Conservation (phyloP, 768 basidiomycete genomes). For the Lepiota subincarnata region DNA sequence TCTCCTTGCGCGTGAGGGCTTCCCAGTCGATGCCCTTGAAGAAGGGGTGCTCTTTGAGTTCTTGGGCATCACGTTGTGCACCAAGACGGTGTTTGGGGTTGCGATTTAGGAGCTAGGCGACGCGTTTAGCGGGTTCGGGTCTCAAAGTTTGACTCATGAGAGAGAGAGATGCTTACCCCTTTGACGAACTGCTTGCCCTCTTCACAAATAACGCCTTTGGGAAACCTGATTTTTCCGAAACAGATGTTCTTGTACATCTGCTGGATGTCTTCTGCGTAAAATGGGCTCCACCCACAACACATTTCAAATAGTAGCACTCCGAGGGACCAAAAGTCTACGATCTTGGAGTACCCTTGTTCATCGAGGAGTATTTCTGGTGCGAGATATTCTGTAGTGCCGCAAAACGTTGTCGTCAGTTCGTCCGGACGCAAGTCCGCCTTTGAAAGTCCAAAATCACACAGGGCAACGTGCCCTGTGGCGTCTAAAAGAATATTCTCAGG, state of each 20-base stretch:
- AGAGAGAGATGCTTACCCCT: slow-evolving; percentile 74
- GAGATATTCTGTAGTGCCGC: slow-evolving; percentile 97
- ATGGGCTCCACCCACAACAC: slow-evolving; percentile 99
- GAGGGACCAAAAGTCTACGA: slow-evolving; percentile 97
- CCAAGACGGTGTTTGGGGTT: slow-evolving; percentile 98
- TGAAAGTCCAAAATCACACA: slow-evolving; percentile 97
- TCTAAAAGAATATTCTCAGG: slow-evolving; percentile 98
- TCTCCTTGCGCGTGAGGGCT: slow-evolving; percentile 79
- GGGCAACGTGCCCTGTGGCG: slow-evolving; percentile 95
- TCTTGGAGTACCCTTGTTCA: slow-evolving; percentile 96
- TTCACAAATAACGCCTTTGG: slow-evolving; percentile 93
- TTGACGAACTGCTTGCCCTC: slow-evolving; percentile 99
- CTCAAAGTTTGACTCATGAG: slow-evolving; percentile 1
- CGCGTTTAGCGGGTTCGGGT: neutral
- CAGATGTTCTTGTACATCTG: slow-evolving; percentile 99
- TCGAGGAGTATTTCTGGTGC: slow-evolving; percentile 98
- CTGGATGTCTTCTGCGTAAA: slow-evolving; percentile 98
- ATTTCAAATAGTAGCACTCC: slow-evolving; percentile 98
- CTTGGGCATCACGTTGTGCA: slow-evolving; percentile 83
- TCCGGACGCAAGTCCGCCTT: slow-evolving; percentile 92
- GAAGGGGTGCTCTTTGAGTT: slow-evolving; percentile 95
- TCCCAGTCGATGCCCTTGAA: slow-evolving; percentile 92
- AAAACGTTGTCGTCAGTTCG: slow-evolving; percentile 98
- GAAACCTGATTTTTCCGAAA: slow-evolving; percentile 98
- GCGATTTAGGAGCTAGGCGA: slow-evolving; percentile 85